Conservation (phyloP, 495 filamentous ascomycete species). For the Trichodelitschia bisporula region DNA sequence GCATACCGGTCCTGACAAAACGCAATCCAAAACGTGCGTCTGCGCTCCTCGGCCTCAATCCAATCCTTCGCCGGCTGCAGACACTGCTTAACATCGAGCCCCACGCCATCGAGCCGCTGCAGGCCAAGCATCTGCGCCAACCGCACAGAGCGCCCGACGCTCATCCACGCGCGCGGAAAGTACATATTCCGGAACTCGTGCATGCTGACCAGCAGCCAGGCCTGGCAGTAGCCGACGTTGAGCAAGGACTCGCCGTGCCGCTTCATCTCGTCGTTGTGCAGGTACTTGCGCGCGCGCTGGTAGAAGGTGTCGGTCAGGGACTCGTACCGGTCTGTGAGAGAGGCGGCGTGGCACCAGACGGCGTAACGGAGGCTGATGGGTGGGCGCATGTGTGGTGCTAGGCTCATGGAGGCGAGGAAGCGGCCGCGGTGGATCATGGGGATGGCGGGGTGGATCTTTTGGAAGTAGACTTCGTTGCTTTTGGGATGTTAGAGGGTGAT, state of each 20-base stretch:
- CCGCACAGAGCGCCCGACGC: slow-evolving; percentile 51
- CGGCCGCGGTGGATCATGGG: slow-evolving; percentile 78
- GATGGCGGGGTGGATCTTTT: slow-evolving; percentile 61
- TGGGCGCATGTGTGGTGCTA: slow-evolving; percentile 65
- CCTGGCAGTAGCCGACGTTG: slow-evolving; percentile 55
- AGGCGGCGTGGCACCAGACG: slow-evolving; percentile 77
- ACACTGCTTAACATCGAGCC: slow-evolving; percentile 80
- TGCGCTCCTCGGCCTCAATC: slow-evolving; percentile 77
- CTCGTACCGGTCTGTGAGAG: slow-evolving; percentile 55
- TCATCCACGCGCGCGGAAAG: slow-evolving; percentile 92
- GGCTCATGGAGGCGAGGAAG: slow-evolving; percentile 61
- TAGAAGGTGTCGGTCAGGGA: slow-evolving; percentile 68
- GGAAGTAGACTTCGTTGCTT: slow-evolving; percentile 71
- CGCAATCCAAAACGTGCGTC: slow-evolving; percentile 84
- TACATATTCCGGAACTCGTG: slow-evolving; percentile 98
- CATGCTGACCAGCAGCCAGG: slow-evolving; percentile 50
- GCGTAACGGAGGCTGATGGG: slow-evolving; percentile 78
- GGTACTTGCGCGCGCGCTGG: slow-evolving; percentile 63
- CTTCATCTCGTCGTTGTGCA: slow-evolving; percentile 75
- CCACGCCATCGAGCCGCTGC: slow-evolving; percentile 67
- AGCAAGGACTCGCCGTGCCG: slow-evolving; percentile 77
- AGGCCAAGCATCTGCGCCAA: slow-evolving; percentile 80
- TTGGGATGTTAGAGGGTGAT: no score
- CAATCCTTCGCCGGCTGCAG: slow-evolving; percentile 68
- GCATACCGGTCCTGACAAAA: slow-evolving; percentile 82